Conservation (phyloP, 371 early-diverging fungal genomes). For the Mucor velutinosus region DNA sequence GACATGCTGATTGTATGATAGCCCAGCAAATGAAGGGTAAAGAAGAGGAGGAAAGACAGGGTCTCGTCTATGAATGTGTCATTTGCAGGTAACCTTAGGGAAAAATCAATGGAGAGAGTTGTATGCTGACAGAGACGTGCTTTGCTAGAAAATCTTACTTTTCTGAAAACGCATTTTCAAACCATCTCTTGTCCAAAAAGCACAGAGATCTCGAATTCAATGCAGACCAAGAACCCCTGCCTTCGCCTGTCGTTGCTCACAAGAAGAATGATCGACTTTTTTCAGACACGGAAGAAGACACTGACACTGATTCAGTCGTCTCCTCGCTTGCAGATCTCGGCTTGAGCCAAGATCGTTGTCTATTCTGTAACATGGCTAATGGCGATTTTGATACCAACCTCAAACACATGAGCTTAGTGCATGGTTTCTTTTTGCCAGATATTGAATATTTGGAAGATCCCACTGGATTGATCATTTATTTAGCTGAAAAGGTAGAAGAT, state of each 20-base stretch:
- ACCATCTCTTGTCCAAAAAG: conserved; percentile 88
- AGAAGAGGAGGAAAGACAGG: conserved; percentile 44
- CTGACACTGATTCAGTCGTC: conserved; percentile 26
- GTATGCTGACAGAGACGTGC: not conserved
- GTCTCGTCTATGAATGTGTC: conserved; percentile 42
- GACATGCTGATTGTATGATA: not conserved
- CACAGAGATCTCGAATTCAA: conserved; percentile 80
- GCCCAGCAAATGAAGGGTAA: conserved; percentile 52
- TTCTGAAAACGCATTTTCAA: conserved; percentile 84
- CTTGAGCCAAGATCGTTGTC: conserved; percentile 41
- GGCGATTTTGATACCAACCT: conserved; percentile 77
- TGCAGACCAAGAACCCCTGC: conserved; percentile 22
- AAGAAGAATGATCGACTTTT: conserved; percentile 16
- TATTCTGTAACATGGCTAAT: conserved; percentile 74
- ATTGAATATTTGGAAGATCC: conserved; percentile 88
- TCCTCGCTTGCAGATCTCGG: conserved; percentile 8
- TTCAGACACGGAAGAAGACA: conserved; percentile 32
- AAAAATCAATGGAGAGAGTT: not conserved
- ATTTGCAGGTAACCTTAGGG: conserved; percentile 34
- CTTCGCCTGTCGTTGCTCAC: conserved; percentile 11
- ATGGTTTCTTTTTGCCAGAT: conserved; percentile 97
- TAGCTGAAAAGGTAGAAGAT: conserved; percentile 92
- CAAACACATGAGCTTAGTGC: conserved; percentile 88
- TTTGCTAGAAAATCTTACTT: conserved; percentile 65
- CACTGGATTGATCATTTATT: conserved; percentile 83